Evolutionary conservation across 164 flowering plant genomes (phyloP).

Genomic region (Tetrastigma voinierianum): DNA sequence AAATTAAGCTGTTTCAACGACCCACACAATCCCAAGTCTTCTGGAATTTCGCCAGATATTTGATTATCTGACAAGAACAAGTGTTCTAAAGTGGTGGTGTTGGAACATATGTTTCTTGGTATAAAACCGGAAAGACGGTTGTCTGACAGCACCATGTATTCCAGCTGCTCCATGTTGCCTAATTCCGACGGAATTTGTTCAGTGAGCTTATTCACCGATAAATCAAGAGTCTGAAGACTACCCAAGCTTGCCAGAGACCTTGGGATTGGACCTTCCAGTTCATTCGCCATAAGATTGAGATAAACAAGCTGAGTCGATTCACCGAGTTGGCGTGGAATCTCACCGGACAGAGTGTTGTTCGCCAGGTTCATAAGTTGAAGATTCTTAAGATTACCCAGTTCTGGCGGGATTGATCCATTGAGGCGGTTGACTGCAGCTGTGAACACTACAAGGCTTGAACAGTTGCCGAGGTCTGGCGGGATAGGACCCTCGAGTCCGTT

Average conservation of each 20-base stretch:
- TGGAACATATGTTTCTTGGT: constrained; percentile 58
- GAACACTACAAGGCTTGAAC: constrained; percentile 55
- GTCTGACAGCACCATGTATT: constrained; percentile 56
- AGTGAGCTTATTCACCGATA: constrained; percentile 65
- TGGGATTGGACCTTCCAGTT: constrained; percentile 70
- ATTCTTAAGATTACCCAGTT: constrained; percentile 50
- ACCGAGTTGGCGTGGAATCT: constrained; percentile 61
- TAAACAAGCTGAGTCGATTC: constrained; percentile 59
- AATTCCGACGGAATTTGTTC: constrained; percentile 70
- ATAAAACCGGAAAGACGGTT: constrained; percentile 69
- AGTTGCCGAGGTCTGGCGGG: constrained; percentile 70
- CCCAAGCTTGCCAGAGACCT: constrained; percentile 47
- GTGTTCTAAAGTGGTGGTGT: constrained; percentile 55
- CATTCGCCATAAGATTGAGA: constrained; percentile 70
- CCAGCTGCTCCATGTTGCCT: constrained; percentile 50
- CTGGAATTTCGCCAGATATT: constrained; percentile 66
- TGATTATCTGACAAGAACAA: constrained; percentile 49
- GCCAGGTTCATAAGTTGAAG: constrained; percentile 71
- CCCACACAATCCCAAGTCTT: constrained; percentile 44
- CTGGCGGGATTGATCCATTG: constrained; percentile 65
- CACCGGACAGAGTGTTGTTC: constrained; percentile 68
- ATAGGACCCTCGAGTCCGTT: constrained; percentile 64
- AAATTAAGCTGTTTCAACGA: constrained; percentile 67
- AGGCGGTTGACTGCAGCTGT: constrained; percentile 63
- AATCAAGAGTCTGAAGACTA: constrained; percentile 69